Conservation (phyloP, 1,284 basidiomycete genomes). For the Ganoderma sinense region DNA sequence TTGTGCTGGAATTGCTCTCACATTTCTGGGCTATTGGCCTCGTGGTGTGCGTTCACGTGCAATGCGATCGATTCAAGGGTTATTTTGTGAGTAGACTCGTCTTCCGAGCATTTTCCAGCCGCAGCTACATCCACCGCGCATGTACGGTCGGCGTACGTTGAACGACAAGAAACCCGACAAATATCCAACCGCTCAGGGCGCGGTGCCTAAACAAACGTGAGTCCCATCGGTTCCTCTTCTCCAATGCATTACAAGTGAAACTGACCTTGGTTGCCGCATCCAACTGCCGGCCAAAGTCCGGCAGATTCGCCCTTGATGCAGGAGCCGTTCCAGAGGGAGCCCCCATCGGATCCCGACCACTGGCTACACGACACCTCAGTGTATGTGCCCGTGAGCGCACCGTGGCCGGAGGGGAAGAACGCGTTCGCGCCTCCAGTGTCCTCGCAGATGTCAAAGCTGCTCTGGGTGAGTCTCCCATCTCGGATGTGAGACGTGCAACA, state of each 20-base stretch:
- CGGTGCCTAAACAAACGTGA: conserved; percentile 12
- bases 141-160: background rate
- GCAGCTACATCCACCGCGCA: background rate
- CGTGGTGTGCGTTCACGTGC: background rate
- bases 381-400: conserved; percentile 59
- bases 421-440: conserved; percentile 58
- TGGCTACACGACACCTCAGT: conserved; percentile 62
- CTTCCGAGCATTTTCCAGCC: conserved; percentile 9
- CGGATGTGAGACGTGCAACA: conserved; percentile 6
- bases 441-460: conserved; percentile 66
- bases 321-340: conserved; percentile 53
- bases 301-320: conserved; percentile 59
- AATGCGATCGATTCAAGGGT: background rate
- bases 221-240: background rate
- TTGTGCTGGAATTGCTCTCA: background rate
- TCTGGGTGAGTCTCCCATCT: conserved; percentile 2
- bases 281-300: conserved; percentile 54
- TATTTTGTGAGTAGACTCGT: background rate
- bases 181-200: conserved; percentile 14
- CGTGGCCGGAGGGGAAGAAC: conserved; percentile 66
- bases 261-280: conserved; percentile 63
- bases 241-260: background rate
- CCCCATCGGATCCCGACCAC: conserved; percentile 61
- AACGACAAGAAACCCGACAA: background rate
- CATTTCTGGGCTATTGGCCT: background rate